These are phyloP conservation scores for Avena sativa DNA, from an alignment of 176 grass and related monocot genomes.

Conservation along the genomic window DNA sequence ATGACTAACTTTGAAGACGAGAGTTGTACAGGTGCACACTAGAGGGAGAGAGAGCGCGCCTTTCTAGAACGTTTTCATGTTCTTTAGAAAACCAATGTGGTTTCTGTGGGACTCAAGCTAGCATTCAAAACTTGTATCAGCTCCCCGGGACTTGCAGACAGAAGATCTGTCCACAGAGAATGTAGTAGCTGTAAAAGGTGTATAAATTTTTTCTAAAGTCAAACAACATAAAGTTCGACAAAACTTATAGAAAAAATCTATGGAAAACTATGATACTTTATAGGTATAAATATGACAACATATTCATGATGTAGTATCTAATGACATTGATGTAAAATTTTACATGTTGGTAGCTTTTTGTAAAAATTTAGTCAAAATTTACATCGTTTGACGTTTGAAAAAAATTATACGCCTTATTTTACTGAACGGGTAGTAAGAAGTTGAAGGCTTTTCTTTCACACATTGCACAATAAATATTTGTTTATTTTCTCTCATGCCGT, in stretches of 20 bases:
- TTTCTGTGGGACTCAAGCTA: not conserved
- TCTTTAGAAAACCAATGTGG: not conserved
- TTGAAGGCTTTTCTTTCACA: not conserved
- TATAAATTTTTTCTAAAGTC: too few relatives aligned
- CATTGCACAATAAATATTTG: not conserved
- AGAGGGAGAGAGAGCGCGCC: not conserved
- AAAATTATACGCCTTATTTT: too few relatives aligned
- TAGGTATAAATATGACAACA: too few relatives aligned
- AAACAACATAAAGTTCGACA: too few relatives aligned
- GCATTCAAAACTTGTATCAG: not conserved
- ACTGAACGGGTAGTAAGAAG: not conserved
- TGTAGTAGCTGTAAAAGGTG: too few relatives aligned
- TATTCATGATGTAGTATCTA: too few relatives aligned
- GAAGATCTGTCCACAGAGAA: not conserved
- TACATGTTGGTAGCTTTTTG: too few relatives aligned
- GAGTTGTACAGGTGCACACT: not conserved
- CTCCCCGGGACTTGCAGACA: not conserved
- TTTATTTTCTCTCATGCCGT: slow-evolving; percentile 1
- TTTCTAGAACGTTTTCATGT: not conserved
- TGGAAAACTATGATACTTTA: too few relatives aligned
- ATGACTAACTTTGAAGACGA: not conserved
- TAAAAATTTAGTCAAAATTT: too few relatives aligned
- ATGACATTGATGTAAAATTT: too few relatives aligned
- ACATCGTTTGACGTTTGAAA: too few relatives aligned
- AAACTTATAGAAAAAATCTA: too few relatives aligned